These are phyloP conservation scores for Arbutus unedo DNA, from an alignment of 148 eudicot genomes.

Conservation along the genomic window DNA sequence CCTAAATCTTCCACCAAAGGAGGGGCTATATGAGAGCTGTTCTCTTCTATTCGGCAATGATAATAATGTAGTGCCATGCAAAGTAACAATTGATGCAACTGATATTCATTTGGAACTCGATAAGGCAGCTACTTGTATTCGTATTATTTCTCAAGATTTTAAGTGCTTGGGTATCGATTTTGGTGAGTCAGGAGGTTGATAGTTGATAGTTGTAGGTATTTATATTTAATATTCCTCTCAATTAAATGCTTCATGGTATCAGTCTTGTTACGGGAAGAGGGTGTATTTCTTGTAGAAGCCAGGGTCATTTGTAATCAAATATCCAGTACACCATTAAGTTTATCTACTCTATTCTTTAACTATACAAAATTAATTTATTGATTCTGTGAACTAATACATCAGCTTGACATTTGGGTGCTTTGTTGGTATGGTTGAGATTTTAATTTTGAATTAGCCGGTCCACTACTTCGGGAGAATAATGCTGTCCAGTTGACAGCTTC, in stretches of 20 bases:
- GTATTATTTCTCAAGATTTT: slow-evolving; percentile 30
- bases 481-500: background rate
- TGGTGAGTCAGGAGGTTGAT: slow-evolving; percentile 31
- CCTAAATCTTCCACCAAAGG: slow-evolving; percentile 84
- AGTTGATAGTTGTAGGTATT: slow-evolving; percentile 3
- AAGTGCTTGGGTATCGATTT: slow-evolving; percentile 63
- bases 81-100: slow-evolving; percentile 54
- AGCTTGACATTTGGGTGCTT: background rate
- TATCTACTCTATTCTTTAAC: background rate
- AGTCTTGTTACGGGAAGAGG: background rate
- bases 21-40: slow-evolving; percentile 66
- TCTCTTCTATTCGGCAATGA: slow-evolving; percentile 44
- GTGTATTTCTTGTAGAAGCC: slow-evolving; percentile 10
- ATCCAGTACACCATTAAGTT: background rate
- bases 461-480: background rate
- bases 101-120: slow-evolving; percentile 58
- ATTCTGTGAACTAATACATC: background rate
- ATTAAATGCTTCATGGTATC: background rate
- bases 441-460: background rate
- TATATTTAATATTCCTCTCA: background rate
- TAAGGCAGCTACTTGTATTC: slow-evolving; percentile 30
- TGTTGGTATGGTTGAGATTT: background rate
- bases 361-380: background rate
- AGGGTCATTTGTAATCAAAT: slow-evolving; percentile 1
- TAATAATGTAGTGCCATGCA: slow-evolving; percentile 47